A percentile compares a stretch with the other conserved stretches of the same genome.
These are phyloP conservation scores for Cymodocea nodosa DNA, from an alignment of 116 monocot genomes.

Conservation along the genomic window DNA sequence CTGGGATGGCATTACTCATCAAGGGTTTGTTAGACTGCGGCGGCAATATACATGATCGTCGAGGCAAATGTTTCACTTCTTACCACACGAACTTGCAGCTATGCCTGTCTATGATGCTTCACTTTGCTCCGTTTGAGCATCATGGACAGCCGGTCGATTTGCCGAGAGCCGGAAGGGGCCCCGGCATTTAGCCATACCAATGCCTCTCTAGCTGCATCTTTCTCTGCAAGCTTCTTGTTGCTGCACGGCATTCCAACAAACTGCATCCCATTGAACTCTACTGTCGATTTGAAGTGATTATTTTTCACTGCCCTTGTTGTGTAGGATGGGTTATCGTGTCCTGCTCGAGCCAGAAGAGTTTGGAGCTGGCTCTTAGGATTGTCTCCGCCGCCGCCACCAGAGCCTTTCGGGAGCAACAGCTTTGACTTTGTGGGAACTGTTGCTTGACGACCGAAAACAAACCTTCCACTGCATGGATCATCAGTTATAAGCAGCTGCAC, in stretches of 20 bases:
- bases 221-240: constrained; percentile 89
- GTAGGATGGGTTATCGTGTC: constrained; percentile 64
- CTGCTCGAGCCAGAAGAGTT: constrained; percentile 62
- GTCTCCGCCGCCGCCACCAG: constrained; percentile 48
- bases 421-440: constrained; percentile 43
- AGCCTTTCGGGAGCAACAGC: constrained; percentile 10
- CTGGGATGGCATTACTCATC: no score
- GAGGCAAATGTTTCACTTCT: no score
- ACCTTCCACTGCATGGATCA: constrained; percentile 68
- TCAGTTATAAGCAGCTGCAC: constrained; percentile 58
- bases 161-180: constrained; percentile 20
- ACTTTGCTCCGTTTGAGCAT: constrained; percentile 50
- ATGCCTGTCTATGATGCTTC: constrained; percentile 37
- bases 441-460: constrained; percentile 75
- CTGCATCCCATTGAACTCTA: constrained; percentile 90
- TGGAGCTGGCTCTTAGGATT: constrained; percentile 86
- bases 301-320: constrained; percentile 52
- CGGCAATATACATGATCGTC: no score
- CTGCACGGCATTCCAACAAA: constrained; percentile 72
- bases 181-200: constrained; percentile 65
- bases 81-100: no score
- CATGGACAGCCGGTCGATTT: constrained; percentile 52
- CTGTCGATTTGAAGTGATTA: constrained; percentile 51
- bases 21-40: no score
- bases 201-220: constrained; percentile 72